These are phyloP conservation scores for Flaveria floridana DNA, from an alignment of 140 eudicot genomes.

Conservation along the genomic window DNA sequence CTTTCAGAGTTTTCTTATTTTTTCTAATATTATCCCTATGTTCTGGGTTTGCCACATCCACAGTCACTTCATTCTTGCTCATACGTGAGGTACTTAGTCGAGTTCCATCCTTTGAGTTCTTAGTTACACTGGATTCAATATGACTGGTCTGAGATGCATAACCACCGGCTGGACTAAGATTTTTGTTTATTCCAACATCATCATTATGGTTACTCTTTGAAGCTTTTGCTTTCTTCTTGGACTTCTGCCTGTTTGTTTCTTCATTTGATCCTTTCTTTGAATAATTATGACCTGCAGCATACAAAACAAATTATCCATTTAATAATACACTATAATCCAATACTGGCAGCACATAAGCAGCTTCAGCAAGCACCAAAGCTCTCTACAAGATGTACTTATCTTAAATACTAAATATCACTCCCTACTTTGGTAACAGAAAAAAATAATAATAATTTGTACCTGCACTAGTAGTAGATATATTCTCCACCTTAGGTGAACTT, in stretches of 20 bases:
- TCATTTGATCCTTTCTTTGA: slow-evolving; percentile 36
- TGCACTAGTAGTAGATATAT: slow-evolving; percentile 35
- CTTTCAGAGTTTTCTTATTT: slow-evolving; percentile 39
- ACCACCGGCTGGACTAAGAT: slow-evolving; percentile 28
- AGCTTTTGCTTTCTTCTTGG: slow-evolving; percentile 40
- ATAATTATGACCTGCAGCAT: slow-evolving; percentile 32
- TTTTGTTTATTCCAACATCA: slow-evolving; percentile 23
- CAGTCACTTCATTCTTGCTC: slow-evolving; percentile 36
- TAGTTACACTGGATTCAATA: slow-evolving; percentile 36
- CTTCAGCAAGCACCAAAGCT: slow-evolving; percentile 32
- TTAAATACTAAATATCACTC: slow-evolving; percentile 15
- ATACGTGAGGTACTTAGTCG: slow-evolving; percentile 36
- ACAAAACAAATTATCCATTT: slow-evolving; percentile 19
- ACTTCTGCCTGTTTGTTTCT: slow-evolving; percentile 43
- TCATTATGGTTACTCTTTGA: slow-evolving; percentile 42
- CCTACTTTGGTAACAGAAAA: slow-evolving; percentile 4
- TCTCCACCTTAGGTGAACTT: slow-evolving; percentile 31
- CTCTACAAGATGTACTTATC: slow-evolving; percentile 17
- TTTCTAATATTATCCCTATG: slow-evolving; percentile 28
- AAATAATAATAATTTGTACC: slow-evolving; percentile 14
- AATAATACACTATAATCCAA: slow-evolving; percentile 6
- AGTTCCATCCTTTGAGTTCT: slow-evolving; percentile 34
- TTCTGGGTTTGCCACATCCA: slow-evolving; percentile 36
- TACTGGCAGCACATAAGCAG: slow-evolving; percentile 28
- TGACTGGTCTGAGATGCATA: slow-evolving; percentile 30